A percentile compares a stretch with the other conserved stretches of the same genome.
These are phyloP conservation scores for Myrica gale DNA, from an alignment of 306 rosid species.

Conservation along the genomic window DNA sequence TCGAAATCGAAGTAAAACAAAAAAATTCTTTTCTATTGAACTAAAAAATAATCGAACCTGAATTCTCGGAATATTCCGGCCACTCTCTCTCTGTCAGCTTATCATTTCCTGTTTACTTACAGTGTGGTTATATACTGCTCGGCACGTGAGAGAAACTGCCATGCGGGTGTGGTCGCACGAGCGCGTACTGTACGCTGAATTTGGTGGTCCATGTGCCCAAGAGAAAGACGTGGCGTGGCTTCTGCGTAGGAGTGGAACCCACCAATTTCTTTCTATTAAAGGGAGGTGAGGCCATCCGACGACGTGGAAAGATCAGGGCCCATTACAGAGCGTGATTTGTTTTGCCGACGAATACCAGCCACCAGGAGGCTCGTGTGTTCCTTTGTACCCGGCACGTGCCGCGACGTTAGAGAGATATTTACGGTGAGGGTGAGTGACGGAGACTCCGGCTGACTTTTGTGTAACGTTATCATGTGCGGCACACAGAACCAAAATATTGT, in stretches of 20 bases:
- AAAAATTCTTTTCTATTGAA: too few species aligned
- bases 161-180: not conserved
- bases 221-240: not conserved
- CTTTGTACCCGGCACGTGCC: too few species aligned
- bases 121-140: not conserved
- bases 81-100: not conserved
- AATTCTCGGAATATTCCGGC: conserved; percentile 18
- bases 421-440: too few species aligned
- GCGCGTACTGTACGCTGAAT: not conserved
- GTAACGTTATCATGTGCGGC: too few species aligned
- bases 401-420: too few species aligned
- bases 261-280: not conserved
- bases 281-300: not conserved
- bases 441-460: too few species aligned
- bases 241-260: conserved; percentile 1
- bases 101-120: not conserved
- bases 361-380: not conserved
- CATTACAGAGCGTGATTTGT: not conserved
- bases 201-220: conserved; percentile 2
- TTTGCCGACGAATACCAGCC: not conserved
- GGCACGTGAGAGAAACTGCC: conserved; percentile 6
- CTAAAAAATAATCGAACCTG: conserved; percentile 23
- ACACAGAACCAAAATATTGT: too few species aligned
- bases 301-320: conserved; percentile 22
- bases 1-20: not conserved